Evolutionary conservation across 2,329 filamentous ascomycete genomes (phyloP).

Genomic region (Fusarium mangiferae): DNA sequence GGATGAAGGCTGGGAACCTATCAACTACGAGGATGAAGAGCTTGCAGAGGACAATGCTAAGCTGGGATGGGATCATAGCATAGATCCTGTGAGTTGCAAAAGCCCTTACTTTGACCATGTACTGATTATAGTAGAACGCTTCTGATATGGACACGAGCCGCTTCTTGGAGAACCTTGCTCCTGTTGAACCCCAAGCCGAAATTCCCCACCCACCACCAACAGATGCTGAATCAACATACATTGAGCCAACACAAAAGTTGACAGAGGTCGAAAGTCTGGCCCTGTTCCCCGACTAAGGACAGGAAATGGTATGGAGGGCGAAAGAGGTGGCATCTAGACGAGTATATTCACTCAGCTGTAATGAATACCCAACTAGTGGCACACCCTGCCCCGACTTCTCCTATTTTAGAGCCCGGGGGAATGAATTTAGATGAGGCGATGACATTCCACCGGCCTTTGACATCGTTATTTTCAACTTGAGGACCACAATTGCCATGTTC

Average conservation of each 20-base stretch:
- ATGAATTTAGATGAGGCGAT: constrained; percentile 69
- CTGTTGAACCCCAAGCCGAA: constrained; percentile 19
- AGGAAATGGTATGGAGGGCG: background rate
- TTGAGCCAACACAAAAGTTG: constrained; percentile 79
- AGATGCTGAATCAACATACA: constrained; percentile 46
- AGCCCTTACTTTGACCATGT: background rate
- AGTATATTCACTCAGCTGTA: constrained; percentile 37
- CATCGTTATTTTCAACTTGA: constrained; percentile 69
- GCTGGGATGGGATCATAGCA: constrained; percentile 79
- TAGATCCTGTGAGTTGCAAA: constrained; percentile 64
- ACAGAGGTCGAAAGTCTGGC: constrained; percentile 69
- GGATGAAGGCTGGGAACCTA: constrained; percentile 80
- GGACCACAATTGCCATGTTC: constrained; percentile 97
- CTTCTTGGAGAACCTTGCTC: constrained; percentile 43
- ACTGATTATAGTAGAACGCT: constrained; percentile 55
- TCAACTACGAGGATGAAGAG: constrained; percentile 68
- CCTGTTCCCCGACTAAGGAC: constrained; percentile 53
- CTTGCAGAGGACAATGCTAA: constrained; percentile 71
- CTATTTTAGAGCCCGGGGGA: constrained; percentile 62
- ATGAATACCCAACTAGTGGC: constrained; percentile 82
- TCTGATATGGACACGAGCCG: constrained; percentile 57
- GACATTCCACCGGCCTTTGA: constrained; percentile 75
- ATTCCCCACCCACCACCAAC: constrained; percentile 34
- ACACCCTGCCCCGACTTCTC: constrained; percentile 82
- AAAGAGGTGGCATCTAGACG: constrained; percentile 10